Conservation (phyloP, 345 rosid genomes). For the Aurinia saxatilis region DNA sequence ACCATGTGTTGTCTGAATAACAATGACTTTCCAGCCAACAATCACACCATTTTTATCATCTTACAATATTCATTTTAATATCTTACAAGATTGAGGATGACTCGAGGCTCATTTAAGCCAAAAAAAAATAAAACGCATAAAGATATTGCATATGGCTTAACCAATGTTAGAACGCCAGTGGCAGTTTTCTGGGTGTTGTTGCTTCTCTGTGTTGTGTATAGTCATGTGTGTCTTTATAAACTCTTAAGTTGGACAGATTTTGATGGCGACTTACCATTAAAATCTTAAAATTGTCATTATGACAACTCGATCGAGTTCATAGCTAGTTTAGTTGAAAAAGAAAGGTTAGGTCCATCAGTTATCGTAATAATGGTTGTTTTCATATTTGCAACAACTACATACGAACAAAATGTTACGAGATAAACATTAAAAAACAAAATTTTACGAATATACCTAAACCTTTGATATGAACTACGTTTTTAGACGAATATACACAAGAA, state of each 20-base stretch:
- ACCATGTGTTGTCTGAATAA: conserved; percentile 58
- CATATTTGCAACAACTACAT: background rate
- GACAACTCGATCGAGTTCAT: background rate
- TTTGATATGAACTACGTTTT: too few relatives aligned
- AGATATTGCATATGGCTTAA: conserved; percentile 12
- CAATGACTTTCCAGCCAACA: conserved; percentile 46
- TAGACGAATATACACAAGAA: too few relatives aligned
- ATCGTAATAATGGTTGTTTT: background rate
- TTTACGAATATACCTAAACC: too few relatives aligned
- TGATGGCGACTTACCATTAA: background rate
- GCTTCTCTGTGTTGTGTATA: conserved; percentile 20
- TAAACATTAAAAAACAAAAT: background rate
- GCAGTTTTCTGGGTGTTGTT: conserved; percentile 8
- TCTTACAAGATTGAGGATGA: conserved; percentile 7
- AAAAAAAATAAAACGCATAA: background rate
- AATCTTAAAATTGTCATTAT: background rate
- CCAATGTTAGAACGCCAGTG: conserved; percentile 17
- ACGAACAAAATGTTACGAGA: background rate
- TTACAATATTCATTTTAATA: background rate
- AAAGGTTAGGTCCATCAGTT: background rate
- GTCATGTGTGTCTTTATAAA: background rate
- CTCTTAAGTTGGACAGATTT: background rate
- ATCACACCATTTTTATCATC: conserved; percentile 17
- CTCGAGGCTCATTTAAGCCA: conserved; percentile 4
- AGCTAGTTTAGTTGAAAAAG: background rate